A percentile compares a stretch with the other conserved stretches of the same genome.
Conservation (phyloP, 2,329 filamentous ascomycete species). For the Verruconis gallopava region DNA sequence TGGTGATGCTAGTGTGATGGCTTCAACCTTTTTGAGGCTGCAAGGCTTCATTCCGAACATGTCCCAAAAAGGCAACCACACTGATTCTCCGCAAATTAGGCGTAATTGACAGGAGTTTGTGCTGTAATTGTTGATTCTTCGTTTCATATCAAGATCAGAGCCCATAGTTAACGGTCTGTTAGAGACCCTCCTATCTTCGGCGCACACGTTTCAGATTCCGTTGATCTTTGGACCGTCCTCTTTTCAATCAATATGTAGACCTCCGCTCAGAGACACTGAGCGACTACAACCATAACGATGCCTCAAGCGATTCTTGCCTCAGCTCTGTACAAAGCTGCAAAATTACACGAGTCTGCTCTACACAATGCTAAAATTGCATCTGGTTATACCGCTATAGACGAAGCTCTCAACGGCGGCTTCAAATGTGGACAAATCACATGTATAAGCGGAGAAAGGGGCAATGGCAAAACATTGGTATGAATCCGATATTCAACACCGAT, state of each 20-base stretch:
- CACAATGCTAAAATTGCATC: background rate
- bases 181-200: too few species aligned
- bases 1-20: background rate
- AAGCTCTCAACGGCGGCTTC: constrained; percentile 25
- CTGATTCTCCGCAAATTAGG: too few species aligned
- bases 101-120: too few species aligned
- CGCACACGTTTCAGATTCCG: too few species aligned
- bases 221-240: too few species aligned
- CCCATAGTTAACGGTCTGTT: too few species aligned
- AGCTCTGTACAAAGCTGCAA: background rate
- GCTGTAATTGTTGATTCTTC: too few species aligned
- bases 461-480: constrained; percentile 18
- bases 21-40: background rate
- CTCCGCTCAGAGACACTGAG: too few species aligned
- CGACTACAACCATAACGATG: too few species aligned
- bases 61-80: background rate
- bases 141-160: too few species aligned
- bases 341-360: background rate
- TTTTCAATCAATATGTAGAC: too few species aligned
- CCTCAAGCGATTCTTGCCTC: background rate
- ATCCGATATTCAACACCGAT: too few species aligned
- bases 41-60: background rate
- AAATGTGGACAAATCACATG: constrained; percentile 22
- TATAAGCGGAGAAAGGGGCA: constrained; percentile 22
- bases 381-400: constrained; percentile 19